These are phyloP conservation scores for Dictyostelium discoideum DNA, from an alignment of 78 protist species.

Conservation along the genomic window dicty_2.7 NC_007088.5:7906501-7907000, in stretches of 20 bases:
- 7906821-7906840: background rate
- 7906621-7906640: slow-evolving; percentile 37
- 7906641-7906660: background rate
- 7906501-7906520: slow-evolving; percentile 50
- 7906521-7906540: slow-evolving; percentile 39
- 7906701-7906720: background rate
- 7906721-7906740: background rate
- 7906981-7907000: background rate
- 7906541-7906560: slow-evolving; percentile 33
- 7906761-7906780: background rate
- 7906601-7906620: slow-evolving; percentile 14
- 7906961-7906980: background rate
- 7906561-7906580: slow-evolving; percentile 59
- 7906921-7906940: background rate
- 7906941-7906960: background rate
- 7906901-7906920: background rate
- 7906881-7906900: background rate
- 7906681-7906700: background rate
- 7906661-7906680: too few species aligned
- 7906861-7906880: background rate
- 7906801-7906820: background rate
- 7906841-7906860: background rate
- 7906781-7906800: background rate
- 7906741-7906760: background rate
- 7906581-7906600: slow-evolving; percentile 41